These are phyloP conservation scores for Naematelia aurantialba DNA, from an alignment of 768 basidiomycete species.

Conservation along the genomic window DNA sequence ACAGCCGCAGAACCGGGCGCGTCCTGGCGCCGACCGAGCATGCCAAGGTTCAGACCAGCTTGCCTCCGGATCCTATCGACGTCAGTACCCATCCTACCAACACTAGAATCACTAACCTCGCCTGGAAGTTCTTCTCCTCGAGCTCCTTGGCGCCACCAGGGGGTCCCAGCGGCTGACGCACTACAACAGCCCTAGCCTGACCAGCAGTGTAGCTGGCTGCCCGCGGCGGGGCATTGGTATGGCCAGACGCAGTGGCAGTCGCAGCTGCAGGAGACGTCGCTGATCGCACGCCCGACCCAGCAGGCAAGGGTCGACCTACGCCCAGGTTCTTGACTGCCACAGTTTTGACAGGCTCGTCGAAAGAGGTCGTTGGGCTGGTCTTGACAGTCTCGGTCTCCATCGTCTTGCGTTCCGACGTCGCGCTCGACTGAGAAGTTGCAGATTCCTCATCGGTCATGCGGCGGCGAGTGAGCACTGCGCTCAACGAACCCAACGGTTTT, in stretches of 20 bases:
- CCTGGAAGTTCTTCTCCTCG: constrained; percentile 42
- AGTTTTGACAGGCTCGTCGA: neutral
- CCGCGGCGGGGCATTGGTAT: neutral
- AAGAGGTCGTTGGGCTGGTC: neutral
- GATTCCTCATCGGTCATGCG: neutral
- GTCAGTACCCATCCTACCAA: neutral
- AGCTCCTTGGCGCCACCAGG: constrained; percentile 41
- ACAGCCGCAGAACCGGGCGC: neutral
- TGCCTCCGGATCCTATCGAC: constrained; percentile 19
- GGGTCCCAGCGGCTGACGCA: constrained; percentile 44
- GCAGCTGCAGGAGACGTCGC: neutral
- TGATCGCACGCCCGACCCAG: neutral
- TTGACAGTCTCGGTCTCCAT: neutral
- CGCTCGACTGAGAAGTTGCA: neutral
- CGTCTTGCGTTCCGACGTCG: neutral
- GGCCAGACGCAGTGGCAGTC: neutral
- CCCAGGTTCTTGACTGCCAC: neutral
- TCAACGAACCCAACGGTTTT: constrained; percentile 1
- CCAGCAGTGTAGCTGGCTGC: constrained; percentile 3
- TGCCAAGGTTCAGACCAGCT: constrained; percentile 30
- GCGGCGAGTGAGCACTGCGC: neutral
- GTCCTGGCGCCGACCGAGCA: constrained; percentile 23
- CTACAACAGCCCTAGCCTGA: neutral
- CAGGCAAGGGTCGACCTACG: neutral
- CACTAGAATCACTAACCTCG: constrained; percentile 20